Conservation (phyloP, 148 eudicot species). For the Chenopodium suecicum region DNA sequence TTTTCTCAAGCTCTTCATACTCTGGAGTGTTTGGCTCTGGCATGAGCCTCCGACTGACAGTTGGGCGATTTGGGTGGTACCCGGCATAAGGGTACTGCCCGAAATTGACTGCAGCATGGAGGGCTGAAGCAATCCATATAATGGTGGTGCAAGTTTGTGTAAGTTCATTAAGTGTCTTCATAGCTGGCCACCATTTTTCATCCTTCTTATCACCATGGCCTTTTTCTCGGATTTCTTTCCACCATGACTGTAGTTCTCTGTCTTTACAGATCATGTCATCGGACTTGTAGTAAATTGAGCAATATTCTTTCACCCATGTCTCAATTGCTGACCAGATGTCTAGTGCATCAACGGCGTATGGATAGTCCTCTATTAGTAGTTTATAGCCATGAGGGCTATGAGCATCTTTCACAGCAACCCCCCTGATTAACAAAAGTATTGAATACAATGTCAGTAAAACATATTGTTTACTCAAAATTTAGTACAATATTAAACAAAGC, state of each 20-base stretch:
- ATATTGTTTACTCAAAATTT: neutral
- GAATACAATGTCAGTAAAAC: neutral
- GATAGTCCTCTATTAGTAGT: conserved; percentile 81
- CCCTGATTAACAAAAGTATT: conserved; percentile 43
- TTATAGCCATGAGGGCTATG: conserved; percentile 50
- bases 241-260: conserved; percentile 73
- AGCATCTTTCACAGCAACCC: conserved; percentile 77
- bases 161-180: conserved; percentile 55
- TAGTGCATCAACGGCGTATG: conserved; percentile 83
- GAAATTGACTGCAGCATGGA: conserved; percentile 83
- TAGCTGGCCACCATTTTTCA: conserved; percentile 76
- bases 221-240: conserved; percentile 63
- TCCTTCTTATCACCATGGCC: conserved; percentile 84
- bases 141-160: conserved; percentile 55
- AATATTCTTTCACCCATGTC: conserved; percentile 76
- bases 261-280: conserved; percentile 47
- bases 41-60: conserved; percentile 61
- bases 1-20: conserved; percentile 50
- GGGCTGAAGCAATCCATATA: conserved; percentile 87
- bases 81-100: conserved; percentile 89
- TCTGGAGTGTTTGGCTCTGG: conserved; percentile 66
- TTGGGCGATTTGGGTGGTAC: conserved; percentile 76
- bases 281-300: conserved; percentile 52
- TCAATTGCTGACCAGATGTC: conserved; percentile 79
- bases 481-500: neutral